Base-by-base conservation (phyloP, 495 filamentous ascomycete genomes). In the Hypoxylon crocopeplum region DNA sequence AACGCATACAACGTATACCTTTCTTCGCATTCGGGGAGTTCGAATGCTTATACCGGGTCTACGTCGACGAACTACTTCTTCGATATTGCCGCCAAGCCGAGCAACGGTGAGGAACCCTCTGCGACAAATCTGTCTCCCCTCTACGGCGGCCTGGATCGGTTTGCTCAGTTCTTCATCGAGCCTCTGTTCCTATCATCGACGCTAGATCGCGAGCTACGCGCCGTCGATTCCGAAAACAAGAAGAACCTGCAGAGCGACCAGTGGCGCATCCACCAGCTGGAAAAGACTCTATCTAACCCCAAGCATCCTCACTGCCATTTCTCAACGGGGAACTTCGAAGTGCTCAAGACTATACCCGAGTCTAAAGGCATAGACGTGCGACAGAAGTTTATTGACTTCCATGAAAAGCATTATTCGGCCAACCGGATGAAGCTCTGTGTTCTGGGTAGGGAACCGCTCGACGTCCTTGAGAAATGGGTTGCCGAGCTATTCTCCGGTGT, bases 11-110 rank as follows among this genome's bases (percentile, higher is more conserved):
- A 90, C 59, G 87, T 92, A 69, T 99, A 95, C 69, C 84, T 99
- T 39, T 87, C 92, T 32, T 80, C 88, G 24, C 87, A 96, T 71
- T 96, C 91, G 6, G 94, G 94, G 11, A 84, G 87, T 46, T 96
- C 93, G 15, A 99, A 99, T 72, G 94, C 94, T 7, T 98, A 94
- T 70, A 99, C 94, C 1, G 92, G 87, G 16, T 77, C 90, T 1
- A 97, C 93, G 1, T 93, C 92, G 55, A 99, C 95, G 34, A 98
- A 98, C 75, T 99, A 96, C 72, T 97, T 91, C 75, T 99, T 98
- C 69, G 94, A 99, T 66, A 87, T 98, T 41, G 90, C 90, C 1
- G 90, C 93, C 72, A 77, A 88, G 69, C 75, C 82, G 62, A 77
- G 72, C 62, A 80, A 82, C 63, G 80, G 79, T 17, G 74, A 78